These are phyloP conservation scores for Nitzschia putrida DNA, from an alignment of 108 stramenopile genomes.

Conservation along the genomic window DNA sequence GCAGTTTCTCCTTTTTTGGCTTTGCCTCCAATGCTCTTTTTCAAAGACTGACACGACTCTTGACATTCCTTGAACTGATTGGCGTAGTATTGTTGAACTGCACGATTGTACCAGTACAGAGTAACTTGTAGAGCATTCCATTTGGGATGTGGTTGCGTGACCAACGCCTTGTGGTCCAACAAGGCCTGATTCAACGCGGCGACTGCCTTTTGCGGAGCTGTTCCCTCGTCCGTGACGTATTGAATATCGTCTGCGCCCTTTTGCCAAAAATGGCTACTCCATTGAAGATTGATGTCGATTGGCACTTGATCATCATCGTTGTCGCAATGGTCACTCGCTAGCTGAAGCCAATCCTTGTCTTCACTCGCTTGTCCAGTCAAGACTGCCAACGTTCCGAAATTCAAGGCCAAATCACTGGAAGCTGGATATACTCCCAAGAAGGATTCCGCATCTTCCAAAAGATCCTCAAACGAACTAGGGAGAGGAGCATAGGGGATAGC, in stretches of 20 bases:
- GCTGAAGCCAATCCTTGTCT: conserved; percentile 20
- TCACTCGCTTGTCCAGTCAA: conserved; percentile 8
- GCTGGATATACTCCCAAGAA: conserved; percentile 19
- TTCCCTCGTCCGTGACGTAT: conserved; percentile 5
- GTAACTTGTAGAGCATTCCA: conserved; percentile 41
- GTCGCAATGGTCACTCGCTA: conserved; percentile 6
- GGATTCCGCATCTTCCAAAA: conserved; percentile 17
- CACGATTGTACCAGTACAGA: conserved; percentile 51
- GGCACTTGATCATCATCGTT: conserved; percentile 5
- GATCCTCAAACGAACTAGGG: neutral
- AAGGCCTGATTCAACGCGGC: conserved; percentile 38
- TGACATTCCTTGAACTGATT: conserved; percentile 42
- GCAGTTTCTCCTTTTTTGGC: conserved; percentile 15
- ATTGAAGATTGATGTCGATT: conserved; percentile 19
- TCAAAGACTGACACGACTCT: conserved; percentile 34
- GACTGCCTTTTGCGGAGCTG: conserved; percentile 9
- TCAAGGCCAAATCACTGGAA: conserved; percentile 35
- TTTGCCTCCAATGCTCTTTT: neutral
- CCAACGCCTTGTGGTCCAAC: conserved; percentile 15
- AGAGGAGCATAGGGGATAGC: conserved; percentile 7
- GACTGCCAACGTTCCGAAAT: conserved; percentile 25
- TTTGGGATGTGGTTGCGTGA: conserved; percentile 32
- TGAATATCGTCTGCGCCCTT: neutral
- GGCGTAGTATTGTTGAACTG: conserved; percentile 24
- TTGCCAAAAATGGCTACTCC: conserved; percentile 42